These are phyloP conservation scores for Aspergillus niger DNA, from an alignment of 2,329 filamentous ascomycete species.

Conservation along the genomic window DNA sequence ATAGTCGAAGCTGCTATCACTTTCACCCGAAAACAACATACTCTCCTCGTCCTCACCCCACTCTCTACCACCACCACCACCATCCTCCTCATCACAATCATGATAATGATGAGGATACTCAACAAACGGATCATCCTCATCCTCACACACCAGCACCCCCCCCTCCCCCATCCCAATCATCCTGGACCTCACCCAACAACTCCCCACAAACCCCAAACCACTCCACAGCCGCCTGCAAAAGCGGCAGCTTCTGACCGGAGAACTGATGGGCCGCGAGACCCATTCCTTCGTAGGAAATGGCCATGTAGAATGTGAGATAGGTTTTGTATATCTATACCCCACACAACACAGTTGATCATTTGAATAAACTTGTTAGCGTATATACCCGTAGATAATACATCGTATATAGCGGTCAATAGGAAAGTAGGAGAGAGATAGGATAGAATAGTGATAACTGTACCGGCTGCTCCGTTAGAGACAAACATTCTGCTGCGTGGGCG, in stretches of 20 bases:
- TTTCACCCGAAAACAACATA: too few relatives aligned
- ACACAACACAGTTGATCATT: too few relatives aligned
- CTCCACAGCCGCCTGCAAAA: conserved; percentile 44
- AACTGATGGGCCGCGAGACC: conserved; percentile 50
- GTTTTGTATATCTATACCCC: conserved; percentile 29
- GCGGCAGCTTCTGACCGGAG: conserved; percentile 47
- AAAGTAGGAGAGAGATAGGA: not conserved
- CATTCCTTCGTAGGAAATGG: conserved; percentile 50
- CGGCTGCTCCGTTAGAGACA: conserved; percentile 27
- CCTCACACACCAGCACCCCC: not conserved
- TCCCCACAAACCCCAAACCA: conserved; percentile 33
- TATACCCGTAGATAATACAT: too few relatives aligned
- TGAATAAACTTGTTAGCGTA: too few relatives aligned
- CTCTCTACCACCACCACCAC: too few relatives aligned
- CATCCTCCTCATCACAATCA: not conserved
- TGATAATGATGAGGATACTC: conserved; percentile 7
- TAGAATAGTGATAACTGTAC: conserved; percentile 19
- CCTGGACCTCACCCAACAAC: conserved; percentile 23
- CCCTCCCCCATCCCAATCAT: not conserved
- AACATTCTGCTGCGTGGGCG: conserved; percentile 33
- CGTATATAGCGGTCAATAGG: too few relatives aligned
- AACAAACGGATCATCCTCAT: conserved; percentile 31
- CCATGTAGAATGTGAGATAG: conserved; percentile 52
- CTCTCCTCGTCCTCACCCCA: too few relatives aligned
- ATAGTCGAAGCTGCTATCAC: conserved; percentile 1